phyloP scores from a whole-genome alignment of 306 rosid species.

The Oemleria cerasiformis region DNA sequence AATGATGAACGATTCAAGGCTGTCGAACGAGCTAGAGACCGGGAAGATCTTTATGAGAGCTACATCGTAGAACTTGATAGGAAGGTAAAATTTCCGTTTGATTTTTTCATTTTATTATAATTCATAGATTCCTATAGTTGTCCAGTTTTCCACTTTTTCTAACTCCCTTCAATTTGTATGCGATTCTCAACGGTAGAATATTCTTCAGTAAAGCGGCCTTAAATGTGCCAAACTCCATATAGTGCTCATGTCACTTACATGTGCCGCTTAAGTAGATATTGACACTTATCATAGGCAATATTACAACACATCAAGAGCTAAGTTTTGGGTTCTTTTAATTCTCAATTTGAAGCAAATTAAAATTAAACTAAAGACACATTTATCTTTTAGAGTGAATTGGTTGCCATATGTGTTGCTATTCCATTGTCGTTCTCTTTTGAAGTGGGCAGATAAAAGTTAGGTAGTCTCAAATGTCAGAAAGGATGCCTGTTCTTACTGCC shows the following conservation, averaged over 20 bases:
- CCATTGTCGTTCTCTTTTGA: neutral
- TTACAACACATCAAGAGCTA: neutral
- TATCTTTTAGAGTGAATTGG: conserved; percentile 1
- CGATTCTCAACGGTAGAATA: neutral
- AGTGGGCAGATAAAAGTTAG: neutral
- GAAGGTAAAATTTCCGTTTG: conserved; percentile 54
- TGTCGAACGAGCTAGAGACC: conserved; percentile 79
- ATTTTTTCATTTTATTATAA: neutral
- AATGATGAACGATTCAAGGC: conserved; percentile 91
- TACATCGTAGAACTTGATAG: conserved; percentile 95
- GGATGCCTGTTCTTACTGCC: conserved; percentile 2
- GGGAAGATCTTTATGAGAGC: conserved; percentile 95
- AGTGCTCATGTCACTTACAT: neutral
- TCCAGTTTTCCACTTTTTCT: neutral
- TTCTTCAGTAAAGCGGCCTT: neutral
- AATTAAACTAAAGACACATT: neutral
- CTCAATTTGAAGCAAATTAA: neutral
- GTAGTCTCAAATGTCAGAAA: conserved; percentile 1
- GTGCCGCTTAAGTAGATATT: neutral
- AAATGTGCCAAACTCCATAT: neutral
- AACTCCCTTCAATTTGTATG: neutral
- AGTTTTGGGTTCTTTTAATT: neutral
- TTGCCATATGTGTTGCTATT: neutral
- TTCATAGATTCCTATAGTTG: too few relatives aligned
- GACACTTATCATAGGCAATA: conserved; percentile 1